Conservation (phyloP, 306 rosid species). For the Arachis hypogaea region DNA sequence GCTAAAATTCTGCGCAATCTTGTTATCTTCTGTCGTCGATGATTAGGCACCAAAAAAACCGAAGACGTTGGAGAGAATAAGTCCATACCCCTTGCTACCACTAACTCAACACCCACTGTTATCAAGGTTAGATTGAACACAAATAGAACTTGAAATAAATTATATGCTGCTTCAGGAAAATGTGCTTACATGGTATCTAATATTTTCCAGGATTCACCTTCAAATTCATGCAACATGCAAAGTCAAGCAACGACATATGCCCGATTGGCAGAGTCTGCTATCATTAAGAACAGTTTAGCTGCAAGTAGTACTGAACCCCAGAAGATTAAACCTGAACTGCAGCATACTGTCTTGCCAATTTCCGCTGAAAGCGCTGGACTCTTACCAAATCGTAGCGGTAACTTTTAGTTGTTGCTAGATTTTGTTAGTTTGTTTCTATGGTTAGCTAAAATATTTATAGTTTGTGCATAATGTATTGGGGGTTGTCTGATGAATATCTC, state of each 20-base stretch:
- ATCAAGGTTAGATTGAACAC: slow-evolving; percentile 38
- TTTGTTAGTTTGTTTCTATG: slow-evolving; percentile 8
- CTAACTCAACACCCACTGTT: slow-evolving; percentile 22
- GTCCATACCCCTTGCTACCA: not conserved
- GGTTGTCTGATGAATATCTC: no score
- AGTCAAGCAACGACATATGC: slow-evolving; percentile 71
- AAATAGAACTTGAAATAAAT: slow-evolving; percentile 30
- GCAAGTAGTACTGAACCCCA: slow-evolving; percentile 41
- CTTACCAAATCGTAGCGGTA: slow-evolving; percentile 74
- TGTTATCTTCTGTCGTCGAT: slow-evolving; percentile 21
- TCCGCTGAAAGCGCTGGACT: slow-evolving; percentile 81
- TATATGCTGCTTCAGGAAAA: slow-evolving; percentile 28
- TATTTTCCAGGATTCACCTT: slow-evolving; percentile 49
- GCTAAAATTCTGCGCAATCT: slow-evolving; percentile 29
- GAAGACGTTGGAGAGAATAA: slow-evolving; percentile 37
- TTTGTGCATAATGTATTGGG: not conserved
- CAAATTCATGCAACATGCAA: slow-evolving; percentile 58
- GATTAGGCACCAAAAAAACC: slow-evolving; percentile 35
- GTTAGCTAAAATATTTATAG: no score
- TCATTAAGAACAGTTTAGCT: slow-evolving; percentile 46
- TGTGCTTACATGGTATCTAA: slow-evolving; percentile 21
- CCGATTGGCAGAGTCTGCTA: slow-evolving; percentile 69
- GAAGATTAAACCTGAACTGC: slow-evolving; percentile 43
- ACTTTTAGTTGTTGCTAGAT: slow-evolving; percentile 28
- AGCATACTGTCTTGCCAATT: slow-evolving; percentile 61